Conservation (phyloP, 2,329 filamentous ascomycete genomes). For the Arthroderma uncinatum region DNA sequence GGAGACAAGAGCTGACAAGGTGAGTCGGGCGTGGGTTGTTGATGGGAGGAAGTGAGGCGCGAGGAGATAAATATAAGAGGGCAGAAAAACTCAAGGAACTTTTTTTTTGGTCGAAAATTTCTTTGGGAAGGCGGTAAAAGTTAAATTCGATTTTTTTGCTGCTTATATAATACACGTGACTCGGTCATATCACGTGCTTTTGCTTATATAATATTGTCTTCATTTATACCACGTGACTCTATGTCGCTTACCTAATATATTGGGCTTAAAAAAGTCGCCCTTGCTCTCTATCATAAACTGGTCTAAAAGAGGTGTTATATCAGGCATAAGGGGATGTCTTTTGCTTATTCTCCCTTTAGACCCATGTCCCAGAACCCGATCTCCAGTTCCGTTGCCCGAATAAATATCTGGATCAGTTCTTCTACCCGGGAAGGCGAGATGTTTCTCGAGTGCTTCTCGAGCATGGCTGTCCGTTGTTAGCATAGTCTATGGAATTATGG, state of each 20-base stretch:
- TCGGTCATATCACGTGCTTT: background rate
- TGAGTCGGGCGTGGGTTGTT: conserved; percentile 16
- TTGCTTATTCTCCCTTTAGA: conserved; percentile 20
- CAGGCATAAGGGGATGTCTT: too few relatives aligned
- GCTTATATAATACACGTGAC: background rate
- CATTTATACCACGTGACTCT: too few relatives aligned
- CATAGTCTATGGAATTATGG: conserved; percentile 1
- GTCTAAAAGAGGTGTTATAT: too few relatives aligned
- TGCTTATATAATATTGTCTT: background rate
- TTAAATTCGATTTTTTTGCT: background rate
- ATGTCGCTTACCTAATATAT: too few relatives aligned
- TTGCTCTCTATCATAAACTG: too few relatives aligned
- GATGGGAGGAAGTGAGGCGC: background rate
- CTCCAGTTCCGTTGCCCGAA: conserved; percentile 73
- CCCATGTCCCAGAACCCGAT: conserved; percentile 67
- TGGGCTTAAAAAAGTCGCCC: too few relatives aligned
- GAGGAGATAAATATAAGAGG: background rate
- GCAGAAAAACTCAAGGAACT: background rate
- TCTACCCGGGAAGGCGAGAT: conserved; percentile 68
- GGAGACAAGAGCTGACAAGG: too few relatives aligned
- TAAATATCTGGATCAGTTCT: conserved; percentile 72
- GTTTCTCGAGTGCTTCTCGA: conserved; percentile 62
- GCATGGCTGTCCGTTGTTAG: conserved; percentile 43
- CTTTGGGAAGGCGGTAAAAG: background rate
- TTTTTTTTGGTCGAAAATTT: background rate